Evolutionary conservation across 768 basidiomycete species (phyloP).

Genomic region (Chalciporus piperatus): DNA sequence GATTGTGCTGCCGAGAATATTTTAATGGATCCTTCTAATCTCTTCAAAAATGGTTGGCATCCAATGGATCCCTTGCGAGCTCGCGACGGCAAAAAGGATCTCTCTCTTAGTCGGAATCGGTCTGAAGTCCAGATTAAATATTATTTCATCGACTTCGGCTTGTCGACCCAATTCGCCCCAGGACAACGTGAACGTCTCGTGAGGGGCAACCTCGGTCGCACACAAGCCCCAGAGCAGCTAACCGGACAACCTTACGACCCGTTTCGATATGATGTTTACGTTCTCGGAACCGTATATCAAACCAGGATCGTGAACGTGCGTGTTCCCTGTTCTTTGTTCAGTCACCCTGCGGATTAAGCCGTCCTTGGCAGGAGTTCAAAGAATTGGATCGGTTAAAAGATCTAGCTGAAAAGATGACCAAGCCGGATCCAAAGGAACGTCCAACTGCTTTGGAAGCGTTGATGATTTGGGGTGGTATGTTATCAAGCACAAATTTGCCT

Average conservation of each 20-base stretch:
- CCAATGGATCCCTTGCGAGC: slow-evolving; percentile 3
- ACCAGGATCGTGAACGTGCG: slow-evolving; percentile 9
- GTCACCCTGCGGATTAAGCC: too few relatives aligned
- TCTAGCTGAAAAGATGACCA: not conserved
- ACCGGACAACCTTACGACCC: slow-evolving; percentile 21
- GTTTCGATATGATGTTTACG: slow-evolving; percentile 25
- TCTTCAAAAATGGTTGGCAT: slow-evolving; percentile 26
- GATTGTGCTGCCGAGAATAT: slow-evolving; percentile 29
- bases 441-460: not conserved
- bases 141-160: slow-evolving; percentile 34
- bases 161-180: slow-evolving; percentile 28
- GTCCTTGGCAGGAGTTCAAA: not conserved
- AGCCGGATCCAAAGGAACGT: not conserved
- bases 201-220: slow-evolving; percentile 4
- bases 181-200: not conserved
- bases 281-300: slow-evolving; percentile 21
- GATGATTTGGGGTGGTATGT: not conserved
- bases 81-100: slow-evolving; percentile 11
- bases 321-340: too few relatives aligned
- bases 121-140: slow-evolving; percentile 26
- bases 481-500: not conserved
- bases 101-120: slow-evolving; percentile 22
- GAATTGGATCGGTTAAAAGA: not conserved
- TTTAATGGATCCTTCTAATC: slow-evolving; percentile 20
- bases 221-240: slow-evolving; percentile 20